phyloP scores from a whole-genome alignment of 78 protist species.

The slime mould (Dictyostelium discoideum) region DNA sequence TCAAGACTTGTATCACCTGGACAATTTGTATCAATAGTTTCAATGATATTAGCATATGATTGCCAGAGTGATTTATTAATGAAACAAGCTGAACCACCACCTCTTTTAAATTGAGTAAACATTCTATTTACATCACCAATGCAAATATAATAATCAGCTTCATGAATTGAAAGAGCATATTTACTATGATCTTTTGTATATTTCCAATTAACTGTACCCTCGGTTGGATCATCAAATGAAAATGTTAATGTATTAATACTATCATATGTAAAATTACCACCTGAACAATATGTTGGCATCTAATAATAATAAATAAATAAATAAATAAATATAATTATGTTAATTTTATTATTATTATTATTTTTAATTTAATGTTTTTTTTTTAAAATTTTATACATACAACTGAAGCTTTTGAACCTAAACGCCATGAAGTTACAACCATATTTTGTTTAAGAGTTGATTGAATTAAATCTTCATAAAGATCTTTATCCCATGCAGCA shows the following conservation, averaged over 20 bases:
- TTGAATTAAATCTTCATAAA: slow-evolving; percentile 76
- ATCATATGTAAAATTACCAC: slow-evolving; percentile 35
- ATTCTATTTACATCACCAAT: slow-evolving; percentile 86
- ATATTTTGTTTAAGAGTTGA: slow-evolving; percentile 41
- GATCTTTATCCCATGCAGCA: slow-evolving; percentile 66
- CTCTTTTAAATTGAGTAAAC: slow-evolving; percentile 75
- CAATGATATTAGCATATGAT: neutral
- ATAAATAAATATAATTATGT: neutral
- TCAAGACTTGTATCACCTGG: neutral
- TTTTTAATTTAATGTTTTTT: neutral
- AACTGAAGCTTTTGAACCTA: slow-evolving; percentile 36
- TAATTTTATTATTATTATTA: too few relatives aligned
- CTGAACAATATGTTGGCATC: slow-evolving; percentile 72
- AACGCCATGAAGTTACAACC: slow-evolving; percentile 62
- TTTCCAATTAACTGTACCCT: slow-evolving; percentile 7
- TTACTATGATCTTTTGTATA: slow-evolving; percentile 86
- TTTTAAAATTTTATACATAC: neutral
- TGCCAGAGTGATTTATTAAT: neutral
- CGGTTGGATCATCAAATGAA: neutral
- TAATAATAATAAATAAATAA: neutral
- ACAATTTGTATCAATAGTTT: neutral
- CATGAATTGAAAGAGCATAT: slow-evolving; percentile 67
- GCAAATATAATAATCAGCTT: slow-evolving; percentile 31
- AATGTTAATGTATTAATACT: slow-evolving; percentile 23
- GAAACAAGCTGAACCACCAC: slow-evolving; percentile 87